Evolutionary conservation across 306 rosid species (phyloP).

Genomic region (Cucurbita argyrosperma): DNA sequence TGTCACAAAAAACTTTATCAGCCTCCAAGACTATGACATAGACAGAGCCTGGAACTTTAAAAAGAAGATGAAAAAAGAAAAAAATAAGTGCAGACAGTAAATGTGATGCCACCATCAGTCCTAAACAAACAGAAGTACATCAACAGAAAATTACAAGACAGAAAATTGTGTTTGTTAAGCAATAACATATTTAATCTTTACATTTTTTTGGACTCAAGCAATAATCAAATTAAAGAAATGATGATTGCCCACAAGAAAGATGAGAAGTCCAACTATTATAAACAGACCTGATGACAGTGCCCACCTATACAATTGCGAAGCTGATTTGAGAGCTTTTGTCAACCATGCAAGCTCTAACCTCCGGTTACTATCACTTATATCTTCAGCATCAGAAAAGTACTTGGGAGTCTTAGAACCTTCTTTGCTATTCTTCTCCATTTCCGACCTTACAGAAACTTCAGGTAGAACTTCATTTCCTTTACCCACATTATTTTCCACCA

Average conservation of each 20-base stretch:
- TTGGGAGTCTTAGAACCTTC: slow-evolving; percentile 18
- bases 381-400: slow-evolving; percentile 37
- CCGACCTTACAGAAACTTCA: slow-evolving; percentile 21
- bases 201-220: not conserved
- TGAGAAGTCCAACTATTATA: slow-evolving; percentile 12
- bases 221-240: not conserved
- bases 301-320: slow-evolving; percentile 77
- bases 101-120: not conserved
- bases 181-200: not conserved
- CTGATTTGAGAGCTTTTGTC: slow-evolving; percentile 74
- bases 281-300: slow-evolving; percentile 80
- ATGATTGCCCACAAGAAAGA: not conserved
- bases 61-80: not conserved
- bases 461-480: slow-evolving; percentile 18
- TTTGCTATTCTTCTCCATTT: slow-evolving; percentile 21
- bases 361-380: slow-evolving; percentile 39
- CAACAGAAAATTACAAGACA: not conserved
- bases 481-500: slow-evolving; percentile 24
- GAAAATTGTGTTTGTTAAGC: not conserved
- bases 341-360: slow-evolving; percentile 78
- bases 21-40: slow-evolving; percentile 2
- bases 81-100: not conserved
- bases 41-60: not conserved
- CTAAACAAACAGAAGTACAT: not conserved
- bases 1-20: slow-evolving; percentile 8